Percentiles rank a stretch among this genome's conserved stretches.
These are phyloP conservation scores for Climacium dendroides DNA, from an alignment of 225 moss, liverwort and hornwort species.

Conservation along the genomic window DNA sequence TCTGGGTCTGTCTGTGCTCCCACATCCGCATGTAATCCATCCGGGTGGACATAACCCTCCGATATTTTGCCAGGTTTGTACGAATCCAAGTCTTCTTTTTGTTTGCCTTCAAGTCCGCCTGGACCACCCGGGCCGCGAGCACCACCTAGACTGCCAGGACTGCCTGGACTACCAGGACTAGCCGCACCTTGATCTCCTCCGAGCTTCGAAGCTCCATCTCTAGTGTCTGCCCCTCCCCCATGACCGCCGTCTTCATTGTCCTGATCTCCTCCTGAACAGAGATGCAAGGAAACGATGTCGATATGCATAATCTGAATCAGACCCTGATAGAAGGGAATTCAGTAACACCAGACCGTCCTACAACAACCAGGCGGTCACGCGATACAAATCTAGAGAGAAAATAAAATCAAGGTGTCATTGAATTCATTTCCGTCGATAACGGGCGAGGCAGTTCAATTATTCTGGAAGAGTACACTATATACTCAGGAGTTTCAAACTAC, in stretches of 20 bases:
- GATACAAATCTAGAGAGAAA: background rate
- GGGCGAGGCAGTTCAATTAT: background rate
- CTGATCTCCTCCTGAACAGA: background rate
- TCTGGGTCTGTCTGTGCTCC: conserved; percentile 6
- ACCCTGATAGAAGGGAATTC: background rate
- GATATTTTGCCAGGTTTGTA: conserved; percentile 33
- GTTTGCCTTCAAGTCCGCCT: background rate
- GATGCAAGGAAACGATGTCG: background rate
- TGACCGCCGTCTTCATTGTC: background rate
- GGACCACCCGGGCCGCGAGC: background rate
- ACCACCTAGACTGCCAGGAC: background rate
- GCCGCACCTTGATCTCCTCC: background rate
- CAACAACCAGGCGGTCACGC: background rate
- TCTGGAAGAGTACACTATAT: background rate
- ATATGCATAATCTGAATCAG: background rate
- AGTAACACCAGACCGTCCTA: background rate
- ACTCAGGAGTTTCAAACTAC: background rate
- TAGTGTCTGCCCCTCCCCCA: background rate
- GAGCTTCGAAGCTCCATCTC: background rate
- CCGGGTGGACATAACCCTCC: background rate
- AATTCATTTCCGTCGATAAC: background rate
- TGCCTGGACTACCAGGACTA: background rate
- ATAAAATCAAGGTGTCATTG: background rate
- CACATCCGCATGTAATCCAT: conserved; percentile 10
- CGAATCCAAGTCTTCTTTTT: background rate